Evolutionary conservation across 2,329 filamentous ascomycete genomes (phyloP).

Genomic region (Xylaria sp.): DNA sequence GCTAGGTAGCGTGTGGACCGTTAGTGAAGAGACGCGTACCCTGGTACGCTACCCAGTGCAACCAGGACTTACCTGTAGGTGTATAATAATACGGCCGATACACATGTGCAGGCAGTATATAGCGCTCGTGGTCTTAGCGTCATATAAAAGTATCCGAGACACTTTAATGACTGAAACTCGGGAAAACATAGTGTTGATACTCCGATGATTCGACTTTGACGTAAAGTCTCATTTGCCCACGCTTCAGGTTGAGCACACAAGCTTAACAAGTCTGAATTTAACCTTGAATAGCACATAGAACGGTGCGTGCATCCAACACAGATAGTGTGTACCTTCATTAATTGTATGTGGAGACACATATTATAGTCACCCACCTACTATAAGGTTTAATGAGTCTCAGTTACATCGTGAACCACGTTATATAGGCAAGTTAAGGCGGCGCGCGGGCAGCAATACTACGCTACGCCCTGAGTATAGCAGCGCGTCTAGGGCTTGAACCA

Average conservation of each 20-base stretch:
- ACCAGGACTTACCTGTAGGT: too few species aligned
- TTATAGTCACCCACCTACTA: background rate
- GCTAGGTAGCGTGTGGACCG: constrained; percentile 10
- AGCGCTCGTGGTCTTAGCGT: background rate
- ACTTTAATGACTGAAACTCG: constrained; percentile 3
- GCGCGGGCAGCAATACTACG: background rate
- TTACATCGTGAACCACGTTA: constrained; percentile 4
- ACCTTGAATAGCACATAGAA: background rate
- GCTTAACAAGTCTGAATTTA: background rate
- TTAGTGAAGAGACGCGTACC: background rate
- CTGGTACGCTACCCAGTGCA: background rate
- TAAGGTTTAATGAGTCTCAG: background rate
- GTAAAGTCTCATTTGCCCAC: constrained; percentile 7
- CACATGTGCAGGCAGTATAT: background rate
- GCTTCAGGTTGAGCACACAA: constrained; percentile 14
- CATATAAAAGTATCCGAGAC: constrained; percentile 4
- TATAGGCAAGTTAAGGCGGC: background rate
- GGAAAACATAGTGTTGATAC: constrained; percentile 4
- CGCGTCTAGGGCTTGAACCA: background rate
- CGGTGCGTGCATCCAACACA: background rate
- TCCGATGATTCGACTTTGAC: constrained; percentile 11
- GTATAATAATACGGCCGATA: background rate
- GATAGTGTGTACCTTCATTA: constrained; percentile 1
- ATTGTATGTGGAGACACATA: background rate
- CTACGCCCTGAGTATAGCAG: background rate